Evolutionary conservation across 352 stramenopile genomes (phyloP).

Genomic region (Aphanomyces stellatus): DNA sequence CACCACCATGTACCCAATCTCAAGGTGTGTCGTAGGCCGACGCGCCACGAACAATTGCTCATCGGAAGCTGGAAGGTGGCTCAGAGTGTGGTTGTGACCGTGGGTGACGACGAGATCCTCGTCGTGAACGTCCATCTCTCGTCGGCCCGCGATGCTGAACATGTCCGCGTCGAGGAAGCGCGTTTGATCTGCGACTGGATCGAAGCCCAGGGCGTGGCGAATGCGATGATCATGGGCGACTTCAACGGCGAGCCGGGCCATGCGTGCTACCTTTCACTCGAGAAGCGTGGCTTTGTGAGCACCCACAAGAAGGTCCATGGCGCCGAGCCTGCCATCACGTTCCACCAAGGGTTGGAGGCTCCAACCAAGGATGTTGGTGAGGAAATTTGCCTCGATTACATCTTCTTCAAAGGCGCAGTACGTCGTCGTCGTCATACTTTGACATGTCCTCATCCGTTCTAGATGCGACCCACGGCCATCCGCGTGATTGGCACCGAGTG

Average conservation of each 20-base stretch:
- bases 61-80: not conserved
- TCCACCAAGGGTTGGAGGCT: constrained; percentile 5
- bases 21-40: not conserved
- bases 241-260: not conserved
- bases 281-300: not conserved
- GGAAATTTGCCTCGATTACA: not conserved
- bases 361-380: constrained; percentile 3
- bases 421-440: not conserved
- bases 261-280: not conserved
- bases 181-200: not conserved
- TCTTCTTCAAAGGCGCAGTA: constrained; percentile 1
- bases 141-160: not conserved
- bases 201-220: not conserved
- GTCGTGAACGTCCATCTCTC: constrained; percentile 3
- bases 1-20: not conserved
- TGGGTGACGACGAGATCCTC: not conserved
- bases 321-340: not conserved
- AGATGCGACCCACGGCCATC: not conserved
- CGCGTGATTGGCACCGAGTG: not conserved
- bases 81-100: not conserved
- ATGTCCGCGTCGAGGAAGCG: not conserved
- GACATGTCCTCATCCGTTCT: not conserved
- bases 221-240: constrained; percentile 1
- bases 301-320: not conserved
- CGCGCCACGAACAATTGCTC: not conserved